Evolutionary conservation across 257 asterid species (phyloP).

Genomic region (Galeopsis tetrahit): DNA sequence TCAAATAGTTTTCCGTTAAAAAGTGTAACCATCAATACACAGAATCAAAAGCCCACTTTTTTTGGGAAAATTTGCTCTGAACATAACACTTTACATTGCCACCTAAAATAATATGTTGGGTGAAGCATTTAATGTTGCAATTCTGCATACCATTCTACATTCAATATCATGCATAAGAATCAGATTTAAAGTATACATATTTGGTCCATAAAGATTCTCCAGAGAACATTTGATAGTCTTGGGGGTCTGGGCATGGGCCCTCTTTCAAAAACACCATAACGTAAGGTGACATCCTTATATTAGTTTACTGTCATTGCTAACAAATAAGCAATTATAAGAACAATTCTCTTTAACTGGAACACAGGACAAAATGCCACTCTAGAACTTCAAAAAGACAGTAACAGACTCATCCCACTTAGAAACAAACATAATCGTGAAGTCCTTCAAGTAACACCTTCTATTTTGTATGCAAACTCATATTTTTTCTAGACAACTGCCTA

Average conservation of each 20-base stretch:
- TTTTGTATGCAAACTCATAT: not conserved
- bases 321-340: not conserved
- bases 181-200: not conserved
- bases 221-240: not conserved
- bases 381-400: not conserved
- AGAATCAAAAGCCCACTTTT: not conserved
- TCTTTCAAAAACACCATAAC: not conserved
- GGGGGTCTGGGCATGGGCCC: no score
- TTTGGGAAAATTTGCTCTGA: not conserved
- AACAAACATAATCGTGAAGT: not conserved
- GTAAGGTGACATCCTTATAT: not conserved
- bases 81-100: not conserved
- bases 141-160: not conserved
- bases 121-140: constrained; percentile 5
- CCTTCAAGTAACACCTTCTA: not conserved
- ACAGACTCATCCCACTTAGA: not conserved
- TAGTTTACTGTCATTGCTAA: not conserved
- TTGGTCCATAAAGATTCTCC: not conserved
- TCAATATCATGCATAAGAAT: not conserved
- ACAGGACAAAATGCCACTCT: not conserved
- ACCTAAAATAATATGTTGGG: not conserved
- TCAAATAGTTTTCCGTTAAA: constrained; percentile 12
- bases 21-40: not conserved
- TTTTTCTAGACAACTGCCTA: constrained; percentile 12
- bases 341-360: constrained; percentile 5